A percentile compares a stretch with the other conserved stretches of the same genome.
Evolutionary conservation across 1,139 yeast species (phyloP).

Genomic region (Suhomyces bolitotheri): DNA sequence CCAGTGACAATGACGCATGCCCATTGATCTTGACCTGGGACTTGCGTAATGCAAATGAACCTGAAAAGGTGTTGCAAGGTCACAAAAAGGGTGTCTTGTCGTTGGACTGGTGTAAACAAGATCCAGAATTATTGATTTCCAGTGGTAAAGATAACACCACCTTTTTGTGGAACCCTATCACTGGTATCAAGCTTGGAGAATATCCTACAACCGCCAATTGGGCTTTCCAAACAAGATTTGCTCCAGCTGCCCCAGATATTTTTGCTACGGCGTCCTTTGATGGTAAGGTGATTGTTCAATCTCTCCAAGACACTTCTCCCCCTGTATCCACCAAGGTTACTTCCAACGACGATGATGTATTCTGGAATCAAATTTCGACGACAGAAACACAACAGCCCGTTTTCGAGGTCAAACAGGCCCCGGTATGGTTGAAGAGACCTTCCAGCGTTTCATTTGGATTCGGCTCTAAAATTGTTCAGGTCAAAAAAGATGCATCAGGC

Average conservation of each 20-base stretch:
- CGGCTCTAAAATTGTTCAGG: constrained; percentile 82
- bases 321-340: constrained; percentile 49
- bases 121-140: constrained; percentile 73
- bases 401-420: constrained; percentile 75
- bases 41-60: constrained; percentile 87
- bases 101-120: constrained; percentile 90
- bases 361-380: constrained; percentile 80
- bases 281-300: constrained; percentile 79
- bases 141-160: constrained; percentile 92
- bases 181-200: constrained; percentile 72
- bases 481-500: constrained; percentile 44
- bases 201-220: constrained; percentile 93
- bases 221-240: constrained; percentile 87
- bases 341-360: constrained; percentile 61
- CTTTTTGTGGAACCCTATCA: constrained; percentile 83
- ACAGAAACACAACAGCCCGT: constrained; percentile 75
- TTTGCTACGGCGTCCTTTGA: constrained; percentile 95
- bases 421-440: constrained; percentile 83
- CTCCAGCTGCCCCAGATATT: constrained; percentile 83
- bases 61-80: constrained; percentile 73
- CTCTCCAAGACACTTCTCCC: constrained; percentile 75
- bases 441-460: constrained; percentile 82
- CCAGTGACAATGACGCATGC: constrained; percentile 76
- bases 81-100: constrained; percentile 88
- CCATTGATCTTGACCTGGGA: constrained; percentile 93